Conservation (phyloP, 2,329 filamentous ascomycete species). For the Fusarium sp. region DNA sequence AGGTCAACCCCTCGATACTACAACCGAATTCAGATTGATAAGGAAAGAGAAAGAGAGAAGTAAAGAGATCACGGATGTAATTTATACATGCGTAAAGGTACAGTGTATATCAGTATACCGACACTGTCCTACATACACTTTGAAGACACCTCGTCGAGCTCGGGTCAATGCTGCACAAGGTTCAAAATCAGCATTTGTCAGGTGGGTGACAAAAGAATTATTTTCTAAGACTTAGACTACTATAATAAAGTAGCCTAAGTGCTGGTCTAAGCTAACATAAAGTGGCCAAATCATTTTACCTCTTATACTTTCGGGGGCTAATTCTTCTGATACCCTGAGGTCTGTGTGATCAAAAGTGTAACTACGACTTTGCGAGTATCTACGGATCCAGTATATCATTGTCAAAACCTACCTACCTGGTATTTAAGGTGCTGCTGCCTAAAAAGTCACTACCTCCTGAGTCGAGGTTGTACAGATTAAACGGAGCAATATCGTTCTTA, state of each 20-base stretch:
- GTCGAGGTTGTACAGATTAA: background rate
- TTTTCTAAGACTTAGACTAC: too few relatives aligned
- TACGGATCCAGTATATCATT: too few relatives aligned
- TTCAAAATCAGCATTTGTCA: background rate
- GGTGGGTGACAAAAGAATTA: too few relatives aligned
- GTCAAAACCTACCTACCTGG: too few relatives aligned
- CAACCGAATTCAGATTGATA: background rate
- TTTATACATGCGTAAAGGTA: background rate
- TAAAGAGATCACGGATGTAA: background rate
- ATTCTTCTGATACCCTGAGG: too few relatives aligned
- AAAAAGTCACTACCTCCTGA: background rate
- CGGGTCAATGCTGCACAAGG: background rate
- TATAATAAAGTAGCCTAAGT: too few relatives aligned
- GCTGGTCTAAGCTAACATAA: too few relatives aligned
- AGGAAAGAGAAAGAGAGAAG: background rate
- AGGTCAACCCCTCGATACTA: background rate
- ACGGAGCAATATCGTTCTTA: background rate
- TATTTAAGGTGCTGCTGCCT: too few relatives aligned
- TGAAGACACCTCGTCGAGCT: background rate
- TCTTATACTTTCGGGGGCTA: too few relatives aligned
- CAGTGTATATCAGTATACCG: too few relatives aligned
- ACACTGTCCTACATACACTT: background rate
- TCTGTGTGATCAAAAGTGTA: too few relatives aligned
- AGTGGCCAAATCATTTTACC: too few relatives aligned
- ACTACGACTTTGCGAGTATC: fast-evolving